Conservation (phyloP, 345 rosid genomes). For the Salix arbutifolia region DNA sequence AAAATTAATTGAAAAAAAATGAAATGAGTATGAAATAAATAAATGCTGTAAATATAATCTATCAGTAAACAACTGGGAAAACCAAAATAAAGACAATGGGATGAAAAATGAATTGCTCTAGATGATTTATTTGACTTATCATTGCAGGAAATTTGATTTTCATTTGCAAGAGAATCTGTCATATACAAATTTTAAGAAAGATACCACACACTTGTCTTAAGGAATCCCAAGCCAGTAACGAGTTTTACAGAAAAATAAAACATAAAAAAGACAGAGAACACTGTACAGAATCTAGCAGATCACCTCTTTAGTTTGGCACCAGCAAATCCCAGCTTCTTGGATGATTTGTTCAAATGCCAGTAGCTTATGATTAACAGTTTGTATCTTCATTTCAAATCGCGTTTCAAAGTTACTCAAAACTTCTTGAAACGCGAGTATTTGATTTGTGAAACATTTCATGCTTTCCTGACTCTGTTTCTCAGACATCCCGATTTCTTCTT, state of each 20-base stretch:
- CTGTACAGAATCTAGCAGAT: background rate
- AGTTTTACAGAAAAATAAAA: background rate
- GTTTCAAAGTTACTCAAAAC: conserved; percentile 44
- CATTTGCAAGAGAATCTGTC: background rate
- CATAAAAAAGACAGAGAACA: background rate
- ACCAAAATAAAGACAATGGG: background rate
- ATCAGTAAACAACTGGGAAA: background rate
- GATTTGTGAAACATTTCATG: conserved; percentile 41
- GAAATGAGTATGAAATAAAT: background rate
- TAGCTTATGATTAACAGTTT: conserved; percentile 45
- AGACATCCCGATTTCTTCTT: conserved; percentile 50
- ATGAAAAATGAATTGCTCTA: background rate
- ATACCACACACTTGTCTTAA: background rate
- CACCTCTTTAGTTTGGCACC: conserved; percentile 58
- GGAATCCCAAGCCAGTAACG: background rate
- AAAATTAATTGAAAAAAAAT: conserved; percentile 3
- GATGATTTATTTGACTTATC: background rate
- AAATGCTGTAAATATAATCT: background rate
- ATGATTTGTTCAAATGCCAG: conserved; percentile 35
- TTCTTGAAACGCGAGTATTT: conserved; percentile 49
- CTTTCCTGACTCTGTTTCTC: conserved; percentile 51
- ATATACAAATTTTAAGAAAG: background rate
- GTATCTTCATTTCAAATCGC: conserved; percentile 44
- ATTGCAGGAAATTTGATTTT: background rate
- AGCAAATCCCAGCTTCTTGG: conserved; percentile 36